Evolutionary conservation across 129 eudicot species (phyloP), one percentile per base, ranked within the genome.

Genomic region (Ambrosia trifida): DNA sequence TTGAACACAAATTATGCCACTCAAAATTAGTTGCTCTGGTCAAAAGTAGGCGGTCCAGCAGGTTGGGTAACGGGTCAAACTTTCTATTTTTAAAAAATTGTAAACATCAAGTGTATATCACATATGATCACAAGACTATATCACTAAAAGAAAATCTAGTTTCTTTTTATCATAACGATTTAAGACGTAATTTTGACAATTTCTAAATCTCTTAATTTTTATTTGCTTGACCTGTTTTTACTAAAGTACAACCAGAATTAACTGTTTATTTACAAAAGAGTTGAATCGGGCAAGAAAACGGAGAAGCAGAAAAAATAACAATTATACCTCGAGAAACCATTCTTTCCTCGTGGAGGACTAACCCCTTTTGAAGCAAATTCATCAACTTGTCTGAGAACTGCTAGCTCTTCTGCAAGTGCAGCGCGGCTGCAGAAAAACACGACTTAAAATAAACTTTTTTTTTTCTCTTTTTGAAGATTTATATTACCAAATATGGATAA

Each of bases 281-380:
- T 58, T 12, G 64, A 13, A 11, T 41, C 59, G 44, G 11, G 16
- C 36, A 49, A 46, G 11, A 43, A 51, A 40, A 51, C 28, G 49
- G 10, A 18, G 7, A 46, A 69, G 41, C 10, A 64, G 2, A 36
- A 20, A 11, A 58, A 46, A 58, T 61, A n/a, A 72, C 10, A 49
- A 66, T 16, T 62, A 17, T 76, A 94, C 99, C 99, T 90, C 31
- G 97, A 79, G 66, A 82, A 72, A 20, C 97, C 94, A 69, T 86
- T 95, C 85, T 90, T 95, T 54, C 96, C 96, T 78, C 88, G 83
- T 35, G 99, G 99, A 79, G 96, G 93, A 80, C 88, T 84, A 72
- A 88, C 79, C 18, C 97, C 99, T 80, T 95, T 90, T 56, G 85
- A 77, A 81, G 95, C 83, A 79, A 90, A 89, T 79, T 88, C 99